phyloP scores from a whole-genome alignment of 2,329 filamentous ascomycete genomes.

The Pochonia chlamydosporia region DNA sequence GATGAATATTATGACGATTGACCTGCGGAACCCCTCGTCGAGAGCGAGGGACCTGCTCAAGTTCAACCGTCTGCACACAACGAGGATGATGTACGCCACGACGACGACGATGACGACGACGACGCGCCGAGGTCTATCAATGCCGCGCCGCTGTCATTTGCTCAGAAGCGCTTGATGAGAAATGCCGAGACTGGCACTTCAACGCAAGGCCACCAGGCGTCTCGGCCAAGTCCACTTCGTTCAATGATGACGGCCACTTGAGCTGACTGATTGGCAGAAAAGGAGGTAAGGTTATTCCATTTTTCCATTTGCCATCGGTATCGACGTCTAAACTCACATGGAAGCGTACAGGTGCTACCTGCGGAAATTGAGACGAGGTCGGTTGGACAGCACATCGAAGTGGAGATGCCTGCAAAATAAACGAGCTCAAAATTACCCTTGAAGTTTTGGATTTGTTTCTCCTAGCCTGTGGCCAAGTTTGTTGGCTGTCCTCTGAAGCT shows the following conservation, averaged over 20 bases:
- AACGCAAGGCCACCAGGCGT: constrained; percentile 42
- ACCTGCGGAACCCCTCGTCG: constrained; percentile 82
- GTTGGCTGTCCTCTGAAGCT: not conserved
- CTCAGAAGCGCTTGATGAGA: constrained; percentile 43
- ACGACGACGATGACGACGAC: constrained; percentile 32
- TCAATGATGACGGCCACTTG: constrained; percentile 60
- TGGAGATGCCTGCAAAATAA: not conserved
- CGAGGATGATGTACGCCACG: constrained; percentile 33
- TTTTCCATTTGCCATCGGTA: not conserved
- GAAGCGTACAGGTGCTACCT: constrained; percentile 1
- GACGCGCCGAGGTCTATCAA: constrained; percentile 36
- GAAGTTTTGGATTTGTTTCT: not conserved
- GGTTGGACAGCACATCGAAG: constrained; percentile 5
- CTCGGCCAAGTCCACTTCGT: constrained; percentile 62
- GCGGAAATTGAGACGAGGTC: constrained; percentile 7
- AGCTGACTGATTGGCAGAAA: constrained; percentile 31
- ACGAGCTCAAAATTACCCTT: not conserved
- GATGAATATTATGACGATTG: constrained; percentile 96
- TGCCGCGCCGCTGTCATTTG: constrained; percentile 38
- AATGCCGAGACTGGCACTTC: constrained; percentile 39
- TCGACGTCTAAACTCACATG: constrained; percentile 5
- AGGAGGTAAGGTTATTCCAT: constrained; percentile 19
- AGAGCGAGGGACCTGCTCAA: constrained; percentile 78
- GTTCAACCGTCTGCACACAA: constrained; percentile 41
- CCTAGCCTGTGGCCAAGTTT: not conserved